These are phyloP conservation scores for Mortierella sp. DNA, from an alignment of 371 early-diverging fungal genomes.

Conservation along the genomic window DNA sequence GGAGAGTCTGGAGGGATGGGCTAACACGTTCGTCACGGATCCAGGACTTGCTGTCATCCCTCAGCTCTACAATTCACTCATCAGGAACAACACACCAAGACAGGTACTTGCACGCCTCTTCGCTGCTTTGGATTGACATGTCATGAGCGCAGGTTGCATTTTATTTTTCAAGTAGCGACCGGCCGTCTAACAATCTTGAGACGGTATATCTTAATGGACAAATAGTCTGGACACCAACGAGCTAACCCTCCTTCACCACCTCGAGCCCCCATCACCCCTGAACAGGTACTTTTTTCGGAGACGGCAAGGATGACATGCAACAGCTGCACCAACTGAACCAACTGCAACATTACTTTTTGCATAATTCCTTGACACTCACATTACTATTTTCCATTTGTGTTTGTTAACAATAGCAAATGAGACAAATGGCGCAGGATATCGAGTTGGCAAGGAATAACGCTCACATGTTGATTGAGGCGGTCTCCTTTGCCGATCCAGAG, in stretches of 20 bases:
- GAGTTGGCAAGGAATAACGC: slow-evolving; percentile 57
- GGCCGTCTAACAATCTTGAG: not conserved
- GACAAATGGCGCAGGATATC: slow-evolving; percentile 59
- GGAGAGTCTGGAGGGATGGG: slow-evolving; percentile 54
- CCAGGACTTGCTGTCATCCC: slow-evolving; percentile 51
- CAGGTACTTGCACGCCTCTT: slow-evolving; percentile 5
- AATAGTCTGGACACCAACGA: slow-evolving; percentile 3
- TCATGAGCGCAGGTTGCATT: not conserved
- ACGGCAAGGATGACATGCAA: not conserved
- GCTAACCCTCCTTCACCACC: slow-evolving; percentile 28
- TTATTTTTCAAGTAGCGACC: not conserved
- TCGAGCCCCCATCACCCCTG: slow-evolving; percentile 43
- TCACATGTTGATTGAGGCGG: slow-evolving; percentile 57
- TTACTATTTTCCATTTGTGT: not conserved
- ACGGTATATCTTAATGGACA: not conserved
- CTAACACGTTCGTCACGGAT: slow-evolving; percentile 30
- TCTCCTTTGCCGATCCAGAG: slow-evolving; percentile 60
- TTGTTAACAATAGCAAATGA: slow-evolving; percentile 31
- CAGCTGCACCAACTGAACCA: not conserved
- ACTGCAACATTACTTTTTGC: not conserved
- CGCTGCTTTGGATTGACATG: not conserved
- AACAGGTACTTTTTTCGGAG: slow-evolving; percentile 33
- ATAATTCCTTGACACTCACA: not conserved
- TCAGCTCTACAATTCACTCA: slow-evolving; percentile 38
- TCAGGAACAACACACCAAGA: slow-evolving; percentile 48